Evolutionary conservation across 306 rosid species (phyloP).

Genomic region (Medicago truncatula): DNA sequence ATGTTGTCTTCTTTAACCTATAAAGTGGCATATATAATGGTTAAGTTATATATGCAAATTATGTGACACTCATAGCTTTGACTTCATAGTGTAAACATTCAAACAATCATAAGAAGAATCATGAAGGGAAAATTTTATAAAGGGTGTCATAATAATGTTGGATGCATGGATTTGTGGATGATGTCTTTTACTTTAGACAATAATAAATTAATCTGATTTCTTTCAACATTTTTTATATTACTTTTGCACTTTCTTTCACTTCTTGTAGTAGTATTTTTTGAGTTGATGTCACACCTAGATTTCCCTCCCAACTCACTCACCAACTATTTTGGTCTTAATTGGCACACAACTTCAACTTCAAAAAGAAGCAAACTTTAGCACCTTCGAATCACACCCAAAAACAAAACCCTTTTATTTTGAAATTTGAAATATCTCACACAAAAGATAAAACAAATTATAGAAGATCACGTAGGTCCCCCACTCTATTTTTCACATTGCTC

Average conservation of each 20-base stretch:
- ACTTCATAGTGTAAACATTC: slow-evolving; percentile 17
- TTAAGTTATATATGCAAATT: neutral
- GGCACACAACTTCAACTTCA: slow-evolving; percentile 43
- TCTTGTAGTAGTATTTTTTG: neutral
- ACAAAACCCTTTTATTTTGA: slow-evolving; percentile 48
- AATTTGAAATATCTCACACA: slow-evolving; percentile 29
- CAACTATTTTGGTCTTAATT: slow-evolving; percentile 41
- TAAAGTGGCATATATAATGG: neutral
- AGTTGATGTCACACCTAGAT: slow-evolving; percentile 41
- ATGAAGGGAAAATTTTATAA: slow-evolving; percentile 18
- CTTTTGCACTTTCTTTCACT: neutral
- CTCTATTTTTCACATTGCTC: slow-evolving; percentile 20
- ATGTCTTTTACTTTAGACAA: slow-evolving; percentile 16
- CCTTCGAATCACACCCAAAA: slow-evolving; percentile 40
- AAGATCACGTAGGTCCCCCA: slow-evolving; percentile 39
- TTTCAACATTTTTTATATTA: neutral
- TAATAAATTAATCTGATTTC: neutral
- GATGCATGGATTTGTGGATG: neutral
- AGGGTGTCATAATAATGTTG: slow-evolving; percentile 12
- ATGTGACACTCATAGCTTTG: slow-evolving; percentile 5
- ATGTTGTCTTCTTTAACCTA: too few relatives aligned
- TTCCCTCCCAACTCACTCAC: slow-evolving; percentile 40
- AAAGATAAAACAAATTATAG: slow-evolving; percentile 20
- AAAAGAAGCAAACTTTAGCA: slow-evolving; percentile 42
- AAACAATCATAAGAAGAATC: slow-evolving; percentile 31